Conservation (phyloP, 2,329 filamentous ascomycete genomes). For the Fusarium begoniae region DNA sequence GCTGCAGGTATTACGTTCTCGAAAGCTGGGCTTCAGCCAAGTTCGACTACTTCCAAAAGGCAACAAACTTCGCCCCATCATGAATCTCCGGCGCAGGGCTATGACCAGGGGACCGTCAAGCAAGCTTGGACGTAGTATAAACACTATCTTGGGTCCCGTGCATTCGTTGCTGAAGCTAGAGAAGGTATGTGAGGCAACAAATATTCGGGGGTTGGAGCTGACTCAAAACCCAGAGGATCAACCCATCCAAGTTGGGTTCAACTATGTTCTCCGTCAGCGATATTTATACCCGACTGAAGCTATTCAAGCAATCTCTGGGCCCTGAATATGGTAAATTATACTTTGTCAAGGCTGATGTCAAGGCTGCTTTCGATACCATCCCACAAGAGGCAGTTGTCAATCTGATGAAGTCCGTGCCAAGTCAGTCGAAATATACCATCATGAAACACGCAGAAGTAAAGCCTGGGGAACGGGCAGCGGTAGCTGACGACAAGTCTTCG, state of each 20-base stretch:
- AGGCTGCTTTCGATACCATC: slow-evolving; percentile 94
- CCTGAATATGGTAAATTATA: slow-evolving; percentile 64
- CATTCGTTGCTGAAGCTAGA: slow-evolving; percentile 83
- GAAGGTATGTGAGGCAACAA: slow-evolving; percentile 62
- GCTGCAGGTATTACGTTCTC: slow-evolving; percentile 64
- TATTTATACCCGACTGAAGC: slow-evolving; percentile 76
- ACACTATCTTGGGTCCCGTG: slow-evolving; percentile 71
- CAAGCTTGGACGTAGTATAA: slow-evolving; percentile 55
- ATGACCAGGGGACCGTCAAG: slow-evolving; percentile 71
- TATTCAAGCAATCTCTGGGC: slow-evolving; percentile 68
- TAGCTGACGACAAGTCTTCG: slow-evolving; percentile 30
- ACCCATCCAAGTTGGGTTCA: slow-evolving; percentile 74
- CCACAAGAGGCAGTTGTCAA: slow-evolving; percentile 79
- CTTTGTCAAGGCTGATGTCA: slow-evolving; percentile 93
- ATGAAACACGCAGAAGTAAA: slow-evolving; percentile 79
- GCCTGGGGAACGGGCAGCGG: slow-evolving; percentile 49
- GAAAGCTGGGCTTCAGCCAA: slow-evolving; percentile 78
- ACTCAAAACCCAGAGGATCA: slow-evolving; percentile 46
- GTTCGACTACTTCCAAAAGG: slow-evolving; percentile 86
- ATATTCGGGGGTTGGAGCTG: slow-evolving; percentile 4
- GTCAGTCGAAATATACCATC: slow-evolving; percentile 72
- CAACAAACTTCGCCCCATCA: slow-evolving; percentile 80
- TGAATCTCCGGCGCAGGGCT: slow-evolving; percentile 78
- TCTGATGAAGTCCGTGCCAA: slow-evolving; percentile 68
- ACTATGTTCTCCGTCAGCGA: slow-evolving; percentile 84